These are phyloP conservation scores for Hypsizygus marmoreus DNA, from an alignment of 768 basidiomycete genomes.

Conservation along the genomic window DNA sequence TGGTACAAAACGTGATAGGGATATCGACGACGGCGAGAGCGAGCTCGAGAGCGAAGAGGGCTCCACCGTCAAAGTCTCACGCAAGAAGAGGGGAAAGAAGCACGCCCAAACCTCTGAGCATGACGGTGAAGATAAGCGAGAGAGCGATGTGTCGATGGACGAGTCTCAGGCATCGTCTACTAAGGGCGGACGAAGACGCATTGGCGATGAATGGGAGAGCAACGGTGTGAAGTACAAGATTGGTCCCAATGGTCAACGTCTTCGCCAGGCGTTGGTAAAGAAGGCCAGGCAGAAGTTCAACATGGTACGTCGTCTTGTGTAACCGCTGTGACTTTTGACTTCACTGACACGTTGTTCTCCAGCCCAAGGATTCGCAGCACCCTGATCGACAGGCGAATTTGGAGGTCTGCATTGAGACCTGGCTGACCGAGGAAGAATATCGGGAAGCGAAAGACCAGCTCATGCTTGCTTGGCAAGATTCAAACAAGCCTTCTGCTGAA, in stretches of 20 bases:
- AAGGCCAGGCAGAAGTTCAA: constrained; percentile 67
- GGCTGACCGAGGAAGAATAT: constrained; percentile 79
- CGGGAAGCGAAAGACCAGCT: constrained; percentile 59
- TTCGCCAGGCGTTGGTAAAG: constrained; percentile 72
- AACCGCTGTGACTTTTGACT: constrained; percentile 1
- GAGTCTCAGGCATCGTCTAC: constrained; percentile 50
- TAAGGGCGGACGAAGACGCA: constrained; percentile 54
- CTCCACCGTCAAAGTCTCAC: constrained; percentile 25
- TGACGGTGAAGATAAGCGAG: constrained; percentile 34
- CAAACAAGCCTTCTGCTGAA: constrained; percentile 43
- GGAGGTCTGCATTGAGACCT: constrained; percentile 75
- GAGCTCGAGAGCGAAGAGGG: constrained; percentile 41
- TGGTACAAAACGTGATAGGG: constrained; percentile 72
- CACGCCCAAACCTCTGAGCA: constrained; percentile 25
- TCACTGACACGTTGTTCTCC: constrained; percentile 5
- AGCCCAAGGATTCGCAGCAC: constrained; percentile 81
- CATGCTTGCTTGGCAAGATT: constrained; percentile 72
- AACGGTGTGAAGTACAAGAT: constrained; percentile 74
- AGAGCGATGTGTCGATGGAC: constrained; percentile 49
- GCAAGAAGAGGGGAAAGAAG: constrained; percentile 61
- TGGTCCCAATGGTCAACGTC: constrained; percentile 65
- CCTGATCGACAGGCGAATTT: constrained; percentile 70
- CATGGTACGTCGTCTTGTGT: constrained; percentile 62
- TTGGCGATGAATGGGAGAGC: constrained; percentile 78
- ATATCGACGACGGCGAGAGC: constrained; percentile 46